Conservation (phyloP, 371 early-diverging fungal species). For the Capillidium rhysosporum region DNA sequence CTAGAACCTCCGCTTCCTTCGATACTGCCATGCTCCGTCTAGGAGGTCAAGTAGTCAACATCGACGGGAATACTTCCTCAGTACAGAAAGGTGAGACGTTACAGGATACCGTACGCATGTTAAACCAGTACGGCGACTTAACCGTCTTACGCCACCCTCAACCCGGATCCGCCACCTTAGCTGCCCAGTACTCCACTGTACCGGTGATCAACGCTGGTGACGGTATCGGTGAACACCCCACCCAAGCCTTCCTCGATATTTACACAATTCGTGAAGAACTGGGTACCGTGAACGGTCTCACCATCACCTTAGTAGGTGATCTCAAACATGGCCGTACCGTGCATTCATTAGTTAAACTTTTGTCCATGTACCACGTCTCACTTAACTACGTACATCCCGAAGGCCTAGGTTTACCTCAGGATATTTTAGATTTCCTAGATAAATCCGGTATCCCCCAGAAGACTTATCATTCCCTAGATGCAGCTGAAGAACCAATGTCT, state of each 20-base stretch:
- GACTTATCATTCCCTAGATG: slow-evolving; percentile 53
- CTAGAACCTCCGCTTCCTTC: slow-evolving; percentile 83
- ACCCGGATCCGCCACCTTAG: slow-evolving; percentile 60
- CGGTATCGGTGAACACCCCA: slow-evolving; percentile 94
- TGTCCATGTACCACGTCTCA: slow-evolving; percentile 80
- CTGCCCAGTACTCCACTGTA: slow-evolving; percentile 73
- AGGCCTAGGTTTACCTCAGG: slow-evolving; percentile 67
- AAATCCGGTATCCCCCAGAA: slow-evolving; percentile 42
- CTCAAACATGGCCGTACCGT: slow-evolving; percentile 94
- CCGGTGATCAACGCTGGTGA: slow-evolving; percentile 97
- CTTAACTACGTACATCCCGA: slow-evolving; percentile 82
- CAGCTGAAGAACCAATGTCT: slow-evolving; percentile 52
- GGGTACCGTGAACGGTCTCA: slow-evolving; percentile 92
- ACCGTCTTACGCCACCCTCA: slow-evolving; percentile 88
- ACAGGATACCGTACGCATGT: slow-evolving; percentile 84
- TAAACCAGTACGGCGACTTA: slow-evolving; percentile 77
- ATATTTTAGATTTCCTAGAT: slow-evolving; percentile 50
- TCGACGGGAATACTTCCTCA: slow-evolving; percentile 64
- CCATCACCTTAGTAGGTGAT: slow-evolving; percentile 88
- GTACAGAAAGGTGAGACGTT: slow-evolving; percentile 89
- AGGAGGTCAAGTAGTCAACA: slow-evolving; percentile 75
- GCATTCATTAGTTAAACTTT: slow-evolving; percentile 78
- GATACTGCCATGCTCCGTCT: slow-evolving; percentile 87
- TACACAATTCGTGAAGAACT: slow-evolving; percentile 70
- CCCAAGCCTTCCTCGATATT: slow-evolving; percentile 90